These are phyloP conservation scores for Colletotrichum sp. DNA, from an alignment of 2,329 filamentous ascomycete species.

Conservation along the genomic window DNA sequence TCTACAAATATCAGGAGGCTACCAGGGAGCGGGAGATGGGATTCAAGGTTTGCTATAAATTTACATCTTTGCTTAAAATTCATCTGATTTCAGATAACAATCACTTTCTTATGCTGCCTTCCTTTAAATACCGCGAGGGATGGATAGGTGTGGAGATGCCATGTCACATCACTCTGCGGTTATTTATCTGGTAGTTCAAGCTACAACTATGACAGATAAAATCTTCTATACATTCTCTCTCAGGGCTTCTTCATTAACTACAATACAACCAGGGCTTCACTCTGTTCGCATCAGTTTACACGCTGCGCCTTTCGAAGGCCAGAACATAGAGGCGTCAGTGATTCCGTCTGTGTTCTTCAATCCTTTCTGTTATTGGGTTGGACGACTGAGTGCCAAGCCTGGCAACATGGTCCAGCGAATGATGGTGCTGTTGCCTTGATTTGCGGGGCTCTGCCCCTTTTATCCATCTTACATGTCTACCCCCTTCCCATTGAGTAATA, in stretches of 20 bases:
- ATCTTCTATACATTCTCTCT: no score
- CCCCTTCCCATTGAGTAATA: neutral
- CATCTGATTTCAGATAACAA: no score
- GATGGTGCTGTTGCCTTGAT: neutral
- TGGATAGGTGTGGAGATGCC: fast-evolving
- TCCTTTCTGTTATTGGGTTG: neutral
- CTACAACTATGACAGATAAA: fast-evolving
- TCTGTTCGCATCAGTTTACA: no score
- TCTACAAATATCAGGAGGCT: neutral
- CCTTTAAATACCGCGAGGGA: no score
- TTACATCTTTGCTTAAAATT: no score
- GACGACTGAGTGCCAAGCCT: neutral
- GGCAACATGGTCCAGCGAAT: neutral
- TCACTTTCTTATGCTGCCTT: neutral
- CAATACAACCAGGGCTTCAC: no score
- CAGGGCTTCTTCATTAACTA: no score
- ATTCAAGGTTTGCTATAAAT: neutral
- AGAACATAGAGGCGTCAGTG: neutral
- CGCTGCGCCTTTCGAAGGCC: no score
- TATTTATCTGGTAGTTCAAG: no score
- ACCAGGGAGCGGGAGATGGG: no score
- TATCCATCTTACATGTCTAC: neutral
- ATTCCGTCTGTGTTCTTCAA: neutral
- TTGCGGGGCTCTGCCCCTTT: neutral
- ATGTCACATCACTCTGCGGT: no score